Evolutionary conservation across 1,139 yeast species (phyloP).

Genomic region (Arxiozyma telluris): DNA sequence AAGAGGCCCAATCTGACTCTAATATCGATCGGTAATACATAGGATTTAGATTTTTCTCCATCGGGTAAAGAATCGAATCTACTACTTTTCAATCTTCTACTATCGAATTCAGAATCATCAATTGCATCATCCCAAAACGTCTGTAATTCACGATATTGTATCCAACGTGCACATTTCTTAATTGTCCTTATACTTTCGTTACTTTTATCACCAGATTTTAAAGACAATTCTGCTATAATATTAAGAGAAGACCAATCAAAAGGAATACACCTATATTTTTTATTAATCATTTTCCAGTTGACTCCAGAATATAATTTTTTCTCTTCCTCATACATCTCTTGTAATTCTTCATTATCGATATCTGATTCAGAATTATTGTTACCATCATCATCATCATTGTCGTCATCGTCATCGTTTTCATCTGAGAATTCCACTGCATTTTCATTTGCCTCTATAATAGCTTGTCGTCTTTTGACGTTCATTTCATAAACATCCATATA

Average conservation of each 20-base stretch:
- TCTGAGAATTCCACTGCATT: slow-evolving; percentile 30
- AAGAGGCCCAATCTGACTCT: slow-evolving; percentile 70
- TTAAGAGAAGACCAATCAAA: slow-evolving; percentile 89
- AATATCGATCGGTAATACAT: slow-evolving; percentile 72
- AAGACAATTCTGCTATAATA: slow-evolving; percentile 69
- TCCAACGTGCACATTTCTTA: slow-evolving; percentile 73
- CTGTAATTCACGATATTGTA: slow-evolving; percentile 62
- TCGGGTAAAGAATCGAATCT: slow-evolving; percentile 35
- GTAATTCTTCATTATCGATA: slow-evolving; percentile 13
- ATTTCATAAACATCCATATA: slow-evolving; percentile 59
- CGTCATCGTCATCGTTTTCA: slow-evolving; percentile 8
- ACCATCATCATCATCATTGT: slow-evolving; percentile 8
- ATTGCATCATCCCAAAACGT: slow-evolving; percentile 72
- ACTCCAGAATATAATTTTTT: slow-evolving; percentile 19
- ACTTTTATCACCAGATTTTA: slow-evolving; percentile 47
- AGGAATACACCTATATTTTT: slow-evolving; percentile 31
- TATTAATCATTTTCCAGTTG: slow-evolving; percentile 24
- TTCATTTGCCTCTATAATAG: slow-evolving; percentile 26
- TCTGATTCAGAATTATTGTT: slow-evolving; percentile 11
- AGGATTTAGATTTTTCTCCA: slow-evolving; percentile 35
- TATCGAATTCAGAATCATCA: slow-evolving; percentile 78
- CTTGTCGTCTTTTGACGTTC: slow-evolving; percentile 34
- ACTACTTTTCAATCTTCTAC: slow-evolving; percentile 45
- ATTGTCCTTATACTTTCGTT: slow-evolving; percentile 53
- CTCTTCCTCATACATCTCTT: slow-evolving; percentile 21